Evolutionary conservation across 1,284 basidiomycete genomes (phyloP).

Genomic region (Cutaneotrichosporon cutaneum): DNA sequence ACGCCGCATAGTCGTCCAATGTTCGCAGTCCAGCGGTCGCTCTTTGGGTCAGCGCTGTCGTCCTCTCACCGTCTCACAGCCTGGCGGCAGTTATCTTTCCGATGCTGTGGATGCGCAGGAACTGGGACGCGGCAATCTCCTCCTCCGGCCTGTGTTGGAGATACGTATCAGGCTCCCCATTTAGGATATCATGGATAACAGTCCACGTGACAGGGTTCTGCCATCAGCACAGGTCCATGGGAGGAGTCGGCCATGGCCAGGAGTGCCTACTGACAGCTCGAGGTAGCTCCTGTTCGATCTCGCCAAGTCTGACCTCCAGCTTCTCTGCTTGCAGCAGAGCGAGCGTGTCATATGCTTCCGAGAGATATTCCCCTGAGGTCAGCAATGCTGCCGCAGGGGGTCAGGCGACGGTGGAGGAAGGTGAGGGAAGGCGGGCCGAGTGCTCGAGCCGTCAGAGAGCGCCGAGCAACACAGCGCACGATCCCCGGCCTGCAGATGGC

Average conservation of each 20-base stretch:
- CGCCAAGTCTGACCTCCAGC: not conserved
- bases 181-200: not conserved
- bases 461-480: not conserved
- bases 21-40: not conserved
- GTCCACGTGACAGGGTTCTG: not conserved
- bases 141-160: not conserved
- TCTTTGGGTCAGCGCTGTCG: not conserved
- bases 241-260: not conserved
- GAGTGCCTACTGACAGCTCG: not conserved
- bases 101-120: not conserved
- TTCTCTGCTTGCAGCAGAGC: not conserved
- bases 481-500: not conserved
- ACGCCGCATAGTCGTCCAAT: not conserved
- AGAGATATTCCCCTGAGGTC: not conserved
- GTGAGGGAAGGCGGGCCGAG: too few relatives aligned
- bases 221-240: not conserved
- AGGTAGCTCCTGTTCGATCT: not conserved
- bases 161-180: not conserved
- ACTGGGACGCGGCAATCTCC: not conserved
- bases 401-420: too few relatives aligned
- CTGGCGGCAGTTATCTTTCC: not conserved
- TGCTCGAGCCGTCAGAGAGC: too few relatives aligned
- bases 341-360: not conserved
- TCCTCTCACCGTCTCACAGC: not conserved
- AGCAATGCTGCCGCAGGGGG: too few relatives aligned